Percentiles rank a stretch among this genome's conserved stretches.
Conservation (phyloP, 257 asterid species). For the Gynochthodes officinalis region DNA sequence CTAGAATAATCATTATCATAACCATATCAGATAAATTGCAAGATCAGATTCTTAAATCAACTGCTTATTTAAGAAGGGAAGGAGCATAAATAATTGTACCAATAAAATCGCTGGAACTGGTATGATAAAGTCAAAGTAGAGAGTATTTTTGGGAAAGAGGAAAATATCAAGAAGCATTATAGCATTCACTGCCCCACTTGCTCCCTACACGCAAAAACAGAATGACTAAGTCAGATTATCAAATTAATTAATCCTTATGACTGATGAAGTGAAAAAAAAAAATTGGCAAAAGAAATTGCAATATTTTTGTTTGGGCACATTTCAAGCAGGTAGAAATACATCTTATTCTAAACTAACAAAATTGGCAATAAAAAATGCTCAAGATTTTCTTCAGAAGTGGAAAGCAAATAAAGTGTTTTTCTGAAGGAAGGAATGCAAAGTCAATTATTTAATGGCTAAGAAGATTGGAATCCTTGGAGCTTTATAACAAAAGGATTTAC, state of each 20-base stretch:
- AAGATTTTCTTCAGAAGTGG: background rate
- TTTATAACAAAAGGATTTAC: background rate
- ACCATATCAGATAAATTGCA: background rate
- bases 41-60: background rate
- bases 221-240: background rate
- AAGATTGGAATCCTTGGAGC: background rate
- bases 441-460: too few relatives aligned
- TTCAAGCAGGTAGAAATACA: background rate
- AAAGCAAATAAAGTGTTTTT: background rate
- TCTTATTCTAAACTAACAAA: background rate
- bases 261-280: background rate
- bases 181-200: slow-evolving; percentile 97
- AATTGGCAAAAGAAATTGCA: background rate
- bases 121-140: slow-evolving; percentile 51
- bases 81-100: slow-evolving; percentile 29
- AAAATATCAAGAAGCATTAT: slow-evolving; percentile 84
- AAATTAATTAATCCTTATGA: background rate
- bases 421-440: background rate
- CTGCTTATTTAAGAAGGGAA: background rate
- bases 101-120: slow-evolving; percentile 84
- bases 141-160: slow-evolving; percentile 61
- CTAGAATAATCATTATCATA: slow-evolving; percentile 32
- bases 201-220: slow-evolving; percentile 59
- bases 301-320: background rate
- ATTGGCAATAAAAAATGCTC: background rate